Conservation (phyloP, 2,329 filamentous ascomycete species). For the Fusarium ramigenum region DNA sequence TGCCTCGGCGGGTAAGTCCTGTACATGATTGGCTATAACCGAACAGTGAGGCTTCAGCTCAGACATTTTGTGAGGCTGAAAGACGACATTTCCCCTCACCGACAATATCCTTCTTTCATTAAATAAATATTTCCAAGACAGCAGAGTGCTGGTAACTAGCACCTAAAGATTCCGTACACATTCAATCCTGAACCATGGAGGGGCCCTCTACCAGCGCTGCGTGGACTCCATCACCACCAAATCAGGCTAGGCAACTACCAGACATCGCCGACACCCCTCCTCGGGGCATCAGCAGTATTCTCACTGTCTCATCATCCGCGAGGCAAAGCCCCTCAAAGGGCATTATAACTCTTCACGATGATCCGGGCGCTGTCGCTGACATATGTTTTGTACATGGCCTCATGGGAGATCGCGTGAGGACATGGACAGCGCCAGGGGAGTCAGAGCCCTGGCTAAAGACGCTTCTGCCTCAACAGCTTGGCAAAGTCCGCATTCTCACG, state of each 20-base stretch:
- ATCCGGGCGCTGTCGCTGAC: accelerated
- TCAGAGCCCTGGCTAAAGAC: background rate
- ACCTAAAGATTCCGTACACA: background rate
- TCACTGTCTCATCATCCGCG: no score
- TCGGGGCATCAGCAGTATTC: no score
- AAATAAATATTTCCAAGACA: accelerated
- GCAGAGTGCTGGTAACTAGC: accelerated
- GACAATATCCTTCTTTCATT: background rate
- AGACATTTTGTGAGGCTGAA: background rate
- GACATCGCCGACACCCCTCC: accelerated
- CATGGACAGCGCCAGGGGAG: background rate
- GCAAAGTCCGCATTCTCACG: background rate
- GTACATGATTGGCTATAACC: background rate
- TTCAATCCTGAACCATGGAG: background rate
- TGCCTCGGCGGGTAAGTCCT: background rate
- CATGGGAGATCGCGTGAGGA: accelerated
- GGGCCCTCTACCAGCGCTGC: background rate
- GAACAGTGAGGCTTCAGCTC: background rate
- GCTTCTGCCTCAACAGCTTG: background rate
- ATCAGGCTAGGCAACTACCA: background rate
- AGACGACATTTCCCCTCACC: background rate
- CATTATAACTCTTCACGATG: background rate
- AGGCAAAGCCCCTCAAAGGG: background rate
- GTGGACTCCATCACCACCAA: background rate
- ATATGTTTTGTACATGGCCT: background rate